Conservation (phyloP, 805 yeast genomes). For the Sungouiella thailandica region DNA sequence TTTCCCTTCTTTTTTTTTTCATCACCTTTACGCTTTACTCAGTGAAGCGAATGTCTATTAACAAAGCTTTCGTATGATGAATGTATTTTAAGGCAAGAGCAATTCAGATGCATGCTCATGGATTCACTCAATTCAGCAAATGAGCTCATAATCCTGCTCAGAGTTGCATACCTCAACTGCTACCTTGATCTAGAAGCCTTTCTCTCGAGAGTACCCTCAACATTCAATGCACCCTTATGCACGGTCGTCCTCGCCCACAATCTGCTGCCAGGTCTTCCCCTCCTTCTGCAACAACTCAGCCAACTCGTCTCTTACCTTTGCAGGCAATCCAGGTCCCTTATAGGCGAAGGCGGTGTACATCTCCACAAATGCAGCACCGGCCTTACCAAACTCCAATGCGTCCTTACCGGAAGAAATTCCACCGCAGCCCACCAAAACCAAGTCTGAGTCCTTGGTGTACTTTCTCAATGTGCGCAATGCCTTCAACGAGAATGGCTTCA, state of each 20-base stretch:
- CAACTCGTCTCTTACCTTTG: slow-evolving; percentile 39
- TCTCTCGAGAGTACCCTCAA: too few relatives aligned
- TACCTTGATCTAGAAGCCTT: too few relatives aligned
- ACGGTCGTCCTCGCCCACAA: slow-evolving; percentile 63
- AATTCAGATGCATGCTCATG: too few relatives aligned
- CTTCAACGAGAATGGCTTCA: slow-evolving; percentile 70
- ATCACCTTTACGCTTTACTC: too few relatives aligned
- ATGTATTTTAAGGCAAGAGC: too few relatives aligned
- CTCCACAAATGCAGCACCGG: slow-evolving; percentile 90
- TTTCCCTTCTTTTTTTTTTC: too few relatives aligned
- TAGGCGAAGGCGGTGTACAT: slow-evolving; percentile 88
- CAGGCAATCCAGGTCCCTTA: slow-evolving; percentile 81
- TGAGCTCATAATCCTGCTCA: too few relatives aligned
- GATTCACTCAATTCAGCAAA: too few relatives aligned
- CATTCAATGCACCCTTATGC: too few relatives aligned
- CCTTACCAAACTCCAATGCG: slow-evolving; percentile 85
- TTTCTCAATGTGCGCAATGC: slow-evolving; percentile 71
- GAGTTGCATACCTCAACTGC: too few relatives aligned
- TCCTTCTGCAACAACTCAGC: slow-evolving; percentile 52
- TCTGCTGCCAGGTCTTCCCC: slow-evolving; percentile 80
- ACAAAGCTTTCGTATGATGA: too few relatives aligned
- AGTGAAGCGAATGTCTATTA: too few relatives aligned
- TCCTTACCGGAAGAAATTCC: slow-evolving; percentile 87
- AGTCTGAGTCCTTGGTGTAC: slow-evolving; percentile 64
- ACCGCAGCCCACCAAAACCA: slow-evolving; percentile 89